Evolutionary conservation across 345 rosid species (phyloP).

Genomic region (Chamaenerion angustifolium): DNA sequence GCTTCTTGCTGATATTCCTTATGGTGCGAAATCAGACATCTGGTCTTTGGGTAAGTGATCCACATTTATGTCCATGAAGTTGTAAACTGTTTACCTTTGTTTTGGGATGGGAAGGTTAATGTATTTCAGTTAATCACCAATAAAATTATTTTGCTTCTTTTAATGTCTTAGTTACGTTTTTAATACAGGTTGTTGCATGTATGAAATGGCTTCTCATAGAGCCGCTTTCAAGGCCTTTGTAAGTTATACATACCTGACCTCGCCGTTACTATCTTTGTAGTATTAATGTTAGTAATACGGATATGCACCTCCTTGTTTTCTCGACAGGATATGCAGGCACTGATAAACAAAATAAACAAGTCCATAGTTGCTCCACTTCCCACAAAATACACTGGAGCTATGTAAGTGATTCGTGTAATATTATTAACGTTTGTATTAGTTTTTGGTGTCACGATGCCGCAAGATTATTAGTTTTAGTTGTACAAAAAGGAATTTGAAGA

Average conservation of each 20-base stretch:
- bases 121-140: no score
- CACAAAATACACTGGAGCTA: constrained; percentile 78
- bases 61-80: no score
- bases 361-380: constrained; percentile 99
- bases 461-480: no score
- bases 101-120: no score
- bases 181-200: constrained; percentile 89
- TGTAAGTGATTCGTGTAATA: constrained; percentile 34
- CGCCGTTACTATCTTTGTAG: background rate
- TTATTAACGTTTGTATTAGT: no score
- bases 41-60: constrained; percentile 75
- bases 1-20: constrained; percentile 98
- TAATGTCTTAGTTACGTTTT: constrained; percentile 15
- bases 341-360: constrained; percentile 92
- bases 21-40: constrained; percentile 92
- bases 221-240: constrained; percentile 99
- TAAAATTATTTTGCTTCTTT: background rate
- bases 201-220: constrained; percentile 88
- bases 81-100: no score
- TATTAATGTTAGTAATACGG: background rate
- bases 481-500: no score
- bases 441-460: no score
- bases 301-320: no score
- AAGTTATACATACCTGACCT: constrained; percentile 20
- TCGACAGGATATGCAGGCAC: constrained; percentile 95